Percentiles rank a stretch among this genome's conserved stretches.
Conservation (phyloP, 176 grass and related monocot genomes). For the Triticum dicoccoides region DNA sequence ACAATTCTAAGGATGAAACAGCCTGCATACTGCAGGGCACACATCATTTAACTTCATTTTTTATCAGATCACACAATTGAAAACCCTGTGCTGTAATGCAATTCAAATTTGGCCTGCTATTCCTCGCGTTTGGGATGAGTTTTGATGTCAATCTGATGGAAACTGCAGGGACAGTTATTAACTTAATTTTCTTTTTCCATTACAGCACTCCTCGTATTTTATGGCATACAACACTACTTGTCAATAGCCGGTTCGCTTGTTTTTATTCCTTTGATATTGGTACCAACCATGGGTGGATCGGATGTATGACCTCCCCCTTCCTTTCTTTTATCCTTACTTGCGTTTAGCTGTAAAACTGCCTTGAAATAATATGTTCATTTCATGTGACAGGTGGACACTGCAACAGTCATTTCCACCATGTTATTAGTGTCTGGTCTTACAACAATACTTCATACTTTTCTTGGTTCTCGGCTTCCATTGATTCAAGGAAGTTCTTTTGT, state of each 20-base stretch:
- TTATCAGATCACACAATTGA: background rate
- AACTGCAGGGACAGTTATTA: constrained; percentile 13
- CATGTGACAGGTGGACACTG: constrained; percentile 81
- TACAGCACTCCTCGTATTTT: constrained; percentile 76
- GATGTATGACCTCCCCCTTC: constrained; percentile 63
- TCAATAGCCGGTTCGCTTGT: constrained; percentile 96
- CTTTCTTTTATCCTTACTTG: constrained; percentile 39
- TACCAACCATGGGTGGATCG: constrained; percentile 90
- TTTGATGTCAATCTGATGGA: constrained; percentile 16
- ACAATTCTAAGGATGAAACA: constrained; percentile 4
- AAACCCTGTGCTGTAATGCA: background rate
- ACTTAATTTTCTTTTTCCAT: constrained; percentile 35
- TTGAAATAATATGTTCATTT: constrained; percentile 41
- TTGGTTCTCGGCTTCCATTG: constrained; percentile 91
- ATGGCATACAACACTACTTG: constrained; percentile 95
- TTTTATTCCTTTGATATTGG: constrained; percentile 96
- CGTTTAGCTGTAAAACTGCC: constrained; percentile 6
- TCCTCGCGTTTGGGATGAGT: background rate
- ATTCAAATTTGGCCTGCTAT: background rate
- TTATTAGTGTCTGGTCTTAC: constrained; percentile 84
- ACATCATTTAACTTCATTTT: background rate
- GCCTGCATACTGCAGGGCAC: background rate
- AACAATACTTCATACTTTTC: constrained; percentile 89
- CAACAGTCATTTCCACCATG: constrained; percentile 94
- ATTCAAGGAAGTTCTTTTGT: constrained; percentile 98